Conservation (phyloP, 441 rosid genomes). For the Jatropha podagrica region DNA sequence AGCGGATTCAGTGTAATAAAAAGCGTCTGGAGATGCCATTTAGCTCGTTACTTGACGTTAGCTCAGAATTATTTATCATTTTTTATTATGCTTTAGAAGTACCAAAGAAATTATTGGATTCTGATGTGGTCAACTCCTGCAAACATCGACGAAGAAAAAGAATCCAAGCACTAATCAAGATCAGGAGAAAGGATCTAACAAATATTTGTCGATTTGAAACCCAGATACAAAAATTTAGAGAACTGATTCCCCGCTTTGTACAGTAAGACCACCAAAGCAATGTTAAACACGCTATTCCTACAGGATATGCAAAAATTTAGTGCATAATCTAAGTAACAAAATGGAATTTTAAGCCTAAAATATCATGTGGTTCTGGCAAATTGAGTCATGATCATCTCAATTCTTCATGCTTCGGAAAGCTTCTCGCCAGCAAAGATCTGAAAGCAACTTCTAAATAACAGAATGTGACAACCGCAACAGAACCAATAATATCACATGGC, state of each 20-base stretch:
- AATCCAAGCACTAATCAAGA: background rate
- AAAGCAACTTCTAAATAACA: background rate
- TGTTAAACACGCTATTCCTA: background rate
- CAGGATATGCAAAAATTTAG: background rate
- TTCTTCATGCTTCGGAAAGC: background rate
- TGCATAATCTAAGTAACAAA: background rate
- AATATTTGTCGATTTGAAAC: background rate
- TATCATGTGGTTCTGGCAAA: background rate
- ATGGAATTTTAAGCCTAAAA: background rate
- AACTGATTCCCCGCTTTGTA: background rate
- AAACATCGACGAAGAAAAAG: background rate
- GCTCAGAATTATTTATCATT: too few relatives aligned
- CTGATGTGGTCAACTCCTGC: background rate
- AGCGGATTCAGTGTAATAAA: too few relatives aligned
- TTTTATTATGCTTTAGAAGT: too few relatives aligned
- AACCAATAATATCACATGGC: constrained; percentile 47
- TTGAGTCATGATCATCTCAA: background rate
- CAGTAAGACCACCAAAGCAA: background rate
- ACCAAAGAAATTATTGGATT: background rate
- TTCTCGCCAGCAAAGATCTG: background rate
- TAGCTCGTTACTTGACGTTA: too few relatives aligned
- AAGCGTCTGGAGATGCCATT: too few relatives aligned
- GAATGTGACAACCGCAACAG: background rate
- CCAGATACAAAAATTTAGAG: background rate
- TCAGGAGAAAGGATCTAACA: background rate